phyloP scores from a whole-genome alignment of 352 stramenopile genomes.

The Globisporangium spinosum region DNA sequence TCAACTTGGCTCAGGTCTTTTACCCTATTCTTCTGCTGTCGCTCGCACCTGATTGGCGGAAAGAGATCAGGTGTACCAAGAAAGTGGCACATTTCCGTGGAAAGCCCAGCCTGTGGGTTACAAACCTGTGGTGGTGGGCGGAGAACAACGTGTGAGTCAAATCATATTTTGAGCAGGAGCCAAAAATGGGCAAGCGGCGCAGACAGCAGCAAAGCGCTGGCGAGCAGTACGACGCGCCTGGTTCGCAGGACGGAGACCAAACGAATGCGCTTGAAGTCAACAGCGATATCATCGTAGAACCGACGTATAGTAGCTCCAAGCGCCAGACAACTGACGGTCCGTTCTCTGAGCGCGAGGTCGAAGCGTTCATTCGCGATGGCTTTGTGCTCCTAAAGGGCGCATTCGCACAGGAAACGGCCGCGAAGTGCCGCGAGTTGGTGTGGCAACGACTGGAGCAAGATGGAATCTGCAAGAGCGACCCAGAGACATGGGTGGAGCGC shows the following conservation, averaged over 20 bases:
- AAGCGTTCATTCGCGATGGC: slow-evolving; percentile 58
- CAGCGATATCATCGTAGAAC: not conserved
- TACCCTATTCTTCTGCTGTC: not conserved
- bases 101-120: slow-evolving; percentile 6
- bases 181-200: slow-evolving; percentile 9
- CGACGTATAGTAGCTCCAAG: not conserved
- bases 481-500: slow-evolving; percentile 52
- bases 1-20: slow-evolving; percentile 7
- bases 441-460: slow-evolving; percentile 36
- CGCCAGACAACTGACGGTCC: slow-evolving; percentile 16
- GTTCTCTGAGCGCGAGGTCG: slow-evolving; percentile 31
- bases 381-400: slow-evolving; percentile 61
- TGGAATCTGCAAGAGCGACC: slow-evolving; percentile 34
- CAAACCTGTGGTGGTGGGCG: slow-evolving; percentile 3
- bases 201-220: slow-evolving; percentile 4
- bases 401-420: slow-evolving; percentile 42
- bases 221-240: not conserved
- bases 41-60: slow-evolving; percentile 1
- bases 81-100: not conserved
- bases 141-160: not conserved
- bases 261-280: no score
- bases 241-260: not conserved
- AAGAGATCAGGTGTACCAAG: slow-evolving; percentile 1
- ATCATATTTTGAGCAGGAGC: not conserved
- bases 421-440: slow-evolving; percentile 42